A percentile compares a stretch with the other conserved stretches of the same genome.
Conservation (phyloP, 2,329 filamentous ascomycete genomes). For the Cladosporium sp. region DNA sequence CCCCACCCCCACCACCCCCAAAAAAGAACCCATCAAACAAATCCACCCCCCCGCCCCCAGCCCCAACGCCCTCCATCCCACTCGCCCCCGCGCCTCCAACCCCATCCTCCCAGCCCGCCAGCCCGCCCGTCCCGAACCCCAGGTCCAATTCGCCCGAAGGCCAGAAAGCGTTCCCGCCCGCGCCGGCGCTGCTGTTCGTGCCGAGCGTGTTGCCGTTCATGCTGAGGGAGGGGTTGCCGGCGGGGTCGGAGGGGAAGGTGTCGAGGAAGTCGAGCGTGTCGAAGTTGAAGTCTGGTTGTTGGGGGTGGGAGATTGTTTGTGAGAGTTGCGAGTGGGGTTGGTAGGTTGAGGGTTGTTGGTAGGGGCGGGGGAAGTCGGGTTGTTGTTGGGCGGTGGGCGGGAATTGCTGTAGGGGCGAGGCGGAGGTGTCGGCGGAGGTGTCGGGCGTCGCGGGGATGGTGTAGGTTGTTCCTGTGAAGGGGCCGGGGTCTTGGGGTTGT, state of each 20-base stretch:
- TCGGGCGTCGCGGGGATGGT: slow-evolving; percentile 13
- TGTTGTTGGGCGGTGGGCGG: not conserved
- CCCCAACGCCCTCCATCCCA: slow-evolving; percentile 6
- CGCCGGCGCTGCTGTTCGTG: not conserved
- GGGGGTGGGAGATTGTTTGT: slow-evolving; percentile 12
- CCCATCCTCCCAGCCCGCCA: slow-evolving; percentile 32
- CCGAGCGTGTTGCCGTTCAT: not conserved
- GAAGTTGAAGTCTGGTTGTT: slow-evolving; percentile 22
- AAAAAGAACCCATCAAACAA: slow-evolving; percentile 69
- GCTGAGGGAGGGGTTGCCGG: not conserved
- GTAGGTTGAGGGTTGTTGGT: not conserved
- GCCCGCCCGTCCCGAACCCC: slow-evolving; percentile 23
- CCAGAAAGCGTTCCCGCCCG: slow-evolving; percentile 1
- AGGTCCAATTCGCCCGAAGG: slow-evolving; percentile 7
- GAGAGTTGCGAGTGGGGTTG: slow-evolving; percentile 2
- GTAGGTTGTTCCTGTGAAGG: slow-evolving; percentile 7
- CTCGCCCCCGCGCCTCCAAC: slow-evolving; percentile 3
- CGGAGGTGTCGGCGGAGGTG: slow-evolving; percentile 10
- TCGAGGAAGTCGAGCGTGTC: slow-evolving; percentile 52
- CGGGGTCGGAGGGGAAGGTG: slow-evolving; percentile 32
- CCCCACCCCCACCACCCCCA: slow-evolving; percentile 38
- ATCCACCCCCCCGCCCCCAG: slow-evolving; percentile 36
- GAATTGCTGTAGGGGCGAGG: slow-evolving; percentile 13
- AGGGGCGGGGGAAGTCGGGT: not conserved
- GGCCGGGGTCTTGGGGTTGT: slow-evolving; percentile 16